phyloP scores from a whole-genome alignment of 75 land plant genomes.

The Ceratopteris richardii region DNA sequence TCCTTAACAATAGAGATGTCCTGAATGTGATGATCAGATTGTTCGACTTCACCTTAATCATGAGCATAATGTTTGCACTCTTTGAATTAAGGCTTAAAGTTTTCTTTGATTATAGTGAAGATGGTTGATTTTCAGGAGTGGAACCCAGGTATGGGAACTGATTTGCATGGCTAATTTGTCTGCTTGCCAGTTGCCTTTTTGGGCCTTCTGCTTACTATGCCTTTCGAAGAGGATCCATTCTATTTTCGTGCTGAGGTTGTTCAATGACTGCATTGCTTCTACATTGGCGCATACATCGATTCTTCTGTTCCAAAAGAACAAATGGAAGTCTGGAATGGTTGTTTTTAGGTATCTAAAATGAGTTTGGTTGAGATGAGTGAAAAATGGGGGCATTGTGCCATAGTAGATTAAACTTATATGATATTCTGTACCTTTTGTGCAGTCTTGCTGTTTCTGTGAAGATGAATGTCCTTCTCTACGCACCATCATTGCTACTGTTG shows the following conservation, averaged over 20 bases:
- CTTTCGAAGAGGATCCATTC: slow-evolving; percentile 93
- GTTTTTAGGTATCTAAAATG: slow-evolving; percentile 53
- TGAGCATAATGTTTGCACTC: no score
- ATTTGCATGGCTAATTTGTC: background rate
- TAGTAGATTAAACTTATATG: background rate
- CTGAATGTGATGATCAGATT: no score
- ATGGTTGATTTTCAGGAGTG: no score
- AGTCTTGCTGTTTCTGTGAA: slow-evolving; percentile 91
- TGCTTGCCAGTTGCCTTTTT: slow-evolving; percentile 70
- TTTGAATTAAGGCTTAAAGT: no score
- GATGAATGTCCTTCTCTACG: slow-evolving; percentile 92
- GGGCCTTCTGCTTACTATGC: slow-evolving; percentile 72
- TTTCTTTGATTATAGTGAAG: no score
- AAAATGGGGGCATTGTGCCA: slow-evolving; percentile 3
- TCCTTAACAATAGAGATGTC: no score
- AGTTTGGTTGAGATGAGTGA: background rate
- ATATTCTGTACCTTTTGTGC: slow-evolving; percentile 7
- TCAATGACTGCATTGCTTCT: slow-evolving; percentile 92
- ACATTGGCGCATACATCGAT: slow-evolving; percentile 74
- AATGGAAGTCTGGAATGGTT: slow-evolving; percentile 70
- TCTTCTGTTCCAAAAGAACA: slow-evolving; percentile 43
- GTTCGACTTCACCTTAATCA: no score
- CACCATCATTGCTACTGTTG: slow-evolving; percentile 72
- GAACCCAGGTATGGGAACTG: no score
- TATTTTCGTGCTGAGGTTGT: slow-evolving; percentile 90